Conservation (phyloP, 2,329 filamentous ascomycete genomes). For the Fusarium napiforme region DNA sequence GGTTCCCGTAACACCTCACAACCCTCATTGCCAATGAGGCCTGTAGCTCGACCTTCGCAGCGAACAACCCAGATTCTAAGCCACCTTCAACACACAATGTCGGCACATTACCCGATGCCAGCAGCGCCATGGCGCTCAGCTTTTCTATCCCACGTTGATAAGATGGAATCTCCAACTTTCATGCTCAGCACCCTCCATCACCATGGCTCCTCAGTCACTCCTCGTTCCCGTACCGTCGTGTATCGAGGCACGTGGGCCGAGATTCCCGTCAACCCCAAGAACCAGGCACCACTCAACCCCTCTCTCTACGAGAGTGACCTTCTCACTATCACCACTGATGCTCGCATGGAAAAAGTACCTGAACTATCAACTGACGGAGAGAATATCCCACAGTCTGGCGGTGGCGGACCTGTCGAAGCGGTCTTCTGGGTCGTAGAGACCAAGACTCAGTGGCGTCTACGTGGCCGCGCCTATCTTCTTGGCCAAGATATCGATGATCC, state of each 20-base stretch:
- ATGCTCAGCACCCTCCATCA: conserved; percentile 62
- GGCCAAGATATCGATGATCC: conserved; percentile 71
- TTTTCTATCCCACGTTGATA: conserved; percentile 62
- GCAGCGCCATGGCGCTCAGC: conserved; percentile 64
- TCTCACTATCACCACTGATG: conserved; percentile 86
- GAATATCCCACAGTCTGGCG: conserved; percentile 59
- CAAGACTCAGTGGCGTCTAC: conserved; percentile 85
- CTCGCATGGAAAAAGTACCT: conserved; percentile 83
- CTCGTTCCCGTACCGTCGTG: conserved; percentile 81
- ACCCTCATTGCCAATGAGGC: conserved; percentile 32
- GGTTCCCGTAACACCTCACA: neutral
- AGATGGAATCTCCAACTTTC: conserved; percentile 61
- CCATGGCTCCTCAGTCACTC: conserved; percentile 52
- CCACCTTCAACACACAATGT: conserved; percentile 47
- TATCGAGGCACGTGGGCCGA: conserved; percentile 86
- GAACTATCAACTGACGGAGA: conserved; percentile 68
- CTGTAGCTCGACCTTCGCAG: conserved; percentile 22
- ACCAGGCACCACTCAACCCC: conserved; percentile 78
- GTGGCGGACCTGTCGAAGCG: conserved; percentile 80
- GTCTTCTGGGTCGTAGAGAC: conserved; percentile 81
- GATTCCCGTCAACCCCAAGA: conserved; percentile 77
- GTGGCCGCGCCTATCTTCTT: conserved; percentile 80
- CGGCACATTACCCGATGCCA: conserved; percentile 30
- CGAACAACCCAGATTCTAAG: conserved; percentile 45
- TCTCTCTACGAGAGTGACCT: conserved; percentile 77